Conservation (phyloP, 2,329 filamentous ascomycete species). For the Hawksworthiomyces lignivorus region DNA sequence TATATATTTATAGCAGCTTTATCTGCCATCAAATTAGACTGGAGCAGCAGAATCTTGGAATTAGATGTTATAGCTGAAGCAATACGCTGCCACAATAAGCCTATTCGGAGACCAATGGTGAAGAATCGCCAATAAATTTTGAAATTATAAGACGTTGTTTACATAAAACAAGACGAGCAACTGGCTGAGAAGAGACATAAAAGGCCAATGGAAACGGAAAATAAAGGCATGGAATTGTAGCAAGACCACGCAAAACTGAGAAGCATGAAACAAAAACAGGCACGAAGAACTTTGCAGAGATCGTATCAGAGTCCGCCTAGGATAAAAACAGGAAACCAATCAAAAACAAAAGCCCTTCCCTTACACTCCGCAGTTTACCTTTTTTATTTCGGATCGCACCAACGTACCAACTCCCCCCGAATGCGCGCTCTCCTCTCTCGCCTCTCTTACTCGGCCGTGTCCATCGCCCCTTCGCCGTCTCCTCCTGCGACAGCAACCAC, state of each 20-base stretch:
- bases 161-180: neutral
- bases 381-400: no score
- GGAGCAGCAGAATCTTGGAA: no score
- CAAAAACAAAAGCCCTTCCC: no score
- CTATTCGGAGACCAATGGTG: no score
- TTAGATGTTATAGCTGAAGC: no score
- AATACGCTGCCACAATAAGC: no score
- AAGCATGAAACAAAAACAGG: neutral
- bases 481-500: neutral
- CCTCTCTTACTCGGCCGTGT: constrained; percentile 5
- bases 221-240: neutral
- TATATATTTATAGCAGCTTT: no score
- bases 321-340: no score
- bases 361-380: constrained; percentile 1
- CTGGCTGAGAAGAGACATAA: neutral
- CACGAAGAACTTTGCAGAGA: no score
- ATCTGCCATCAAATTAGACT: no score
- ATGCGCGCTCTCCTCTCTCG: neutral
- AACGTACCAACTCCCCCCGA: neutral
- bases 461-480: neutral
- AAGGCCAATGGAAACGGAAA: neutral
- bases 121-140: neutral
- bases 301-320: no score
- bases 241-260: neutral
- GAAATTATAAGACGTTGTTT: constrained; percentile 1